Evolutionary conservation across 108 stramenopile species (phyloP), one percentile per base, ranked within the genome.

Genomic region (Nitzschia sp.): DNA sequence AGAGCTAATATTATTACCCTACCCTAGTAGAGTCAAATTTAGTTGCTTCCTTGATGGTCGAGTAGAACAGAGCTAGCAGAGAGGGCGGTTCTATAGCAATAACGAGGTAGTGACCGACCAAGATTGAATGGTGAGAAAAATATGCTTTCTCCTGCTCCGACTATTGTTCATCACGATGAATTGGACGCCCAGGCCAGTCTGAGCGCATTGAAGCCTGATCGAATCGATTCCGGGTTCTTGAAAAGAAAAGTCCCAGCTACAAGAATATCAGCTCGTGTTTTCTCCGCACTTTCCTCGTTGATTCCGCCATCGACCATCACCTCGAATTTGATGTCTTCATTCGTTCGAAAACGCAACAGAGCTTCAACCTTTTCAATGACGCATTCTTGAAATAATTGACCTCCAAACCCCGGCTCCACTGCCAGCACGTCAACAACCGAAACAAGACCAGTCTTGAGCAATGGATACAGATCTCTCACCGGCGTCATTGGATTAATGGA

Each of bases 241-340:
- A 92, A 89, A 16, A 89, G 13, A 34, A 76, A 87, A 0, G 83
- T 83, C 48, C 89, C 92, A 15, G 83, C 85, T 1, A 94, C 90
- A 30, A 89, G 62, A 32, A 91, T 82, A 35, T 90, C 85, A 26
- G 93, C 88, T 1, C 78, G 75, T 9, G 62, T 57, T 26, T 63
- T 75, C 22, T 38, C 50, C 3, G 78, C 81, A n/a, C 90, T 94
- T 23, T 66, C 48, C 6, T 25, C 53, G 44, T 91, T 89, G 48
- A 94, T 81, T 16, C 93, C 93, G 2, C 93, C 93, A 77, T 94
- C 93, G 16, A 89, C 88, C 63, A 86, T 69, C 13, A 93, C 84
- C 9, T 69, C 55, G 78, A 66, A 76, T 1, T 55, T 25, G 5
- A 83, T 38, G 29, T 71, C 81, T 60, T 61, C 53, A 87, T 73